Evolutionary conservation across 495 filamentous ascomycete species (phyloP).

Genomic region (Amphirosellinia nigrospora): DNA sequence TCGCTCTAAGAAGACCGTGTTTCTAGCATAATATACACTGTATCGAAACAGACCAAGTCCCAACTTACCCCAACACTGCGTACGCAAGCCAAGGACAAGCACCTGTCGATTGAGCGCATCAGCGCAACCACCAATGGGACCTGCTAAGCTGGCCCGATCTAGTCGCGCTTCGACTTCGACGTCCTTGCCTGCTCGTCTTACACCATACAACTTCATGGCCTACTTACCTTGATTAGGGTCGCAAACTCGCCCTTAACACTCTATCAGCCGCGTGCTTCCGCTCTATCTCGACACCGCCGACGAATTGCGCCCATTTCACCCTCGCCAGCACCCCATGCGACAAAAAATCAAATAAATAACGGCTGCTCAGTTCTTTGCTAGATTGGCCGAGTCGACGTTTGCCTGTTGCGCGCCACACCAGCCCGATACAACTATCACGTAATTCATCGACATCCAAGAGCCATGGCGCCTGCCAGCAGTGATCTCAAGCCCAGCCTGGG

Average conservation of each 20-base stretch:
- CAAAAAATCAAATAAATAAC: not conserved
- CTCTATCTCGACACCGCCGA: not conserved
- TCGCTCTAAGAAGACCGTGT: not conserved
- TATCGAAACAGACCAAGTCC: no score
- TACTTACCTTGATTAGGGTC: slow-evolving; percentile 4
- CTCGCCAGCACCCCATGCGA: slow-evolving; percentile 6
- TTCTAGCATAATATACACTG: not conserved
- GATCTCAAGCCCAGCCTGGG: slow-evolving; percentile 41
- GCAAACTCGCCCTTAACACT: not conserved
- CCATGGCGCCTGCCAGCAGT: slow-evolving; percentile 34
- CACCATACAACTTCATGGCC: not conserved
- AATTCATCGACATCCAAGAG: not conserved
- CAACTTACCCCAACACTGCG: not conserved
- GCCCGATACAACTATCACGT: not conserved
- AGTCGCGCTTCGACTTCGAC: not conserved
- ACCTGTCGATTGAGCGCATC: slow-evolving; percentile 6
- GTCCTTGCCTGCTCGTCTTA: not conserved
- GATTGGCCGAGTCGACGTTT: not conserved
- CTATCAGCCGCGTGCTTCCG: not conserved
- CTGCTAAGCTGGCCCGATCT: not conserved
- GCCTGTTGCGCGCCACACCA: not conserved
- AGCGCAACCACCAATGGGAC: not conserved
- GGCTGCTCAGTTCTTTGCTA: not conserved
- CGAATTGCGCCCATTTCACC: not conserved
- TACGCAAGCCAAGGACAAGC: not conserved